Evolutionary conservation across 148 eudicot species (phyloP).

Genomic region (Euryodendron excelsum): DNA sequence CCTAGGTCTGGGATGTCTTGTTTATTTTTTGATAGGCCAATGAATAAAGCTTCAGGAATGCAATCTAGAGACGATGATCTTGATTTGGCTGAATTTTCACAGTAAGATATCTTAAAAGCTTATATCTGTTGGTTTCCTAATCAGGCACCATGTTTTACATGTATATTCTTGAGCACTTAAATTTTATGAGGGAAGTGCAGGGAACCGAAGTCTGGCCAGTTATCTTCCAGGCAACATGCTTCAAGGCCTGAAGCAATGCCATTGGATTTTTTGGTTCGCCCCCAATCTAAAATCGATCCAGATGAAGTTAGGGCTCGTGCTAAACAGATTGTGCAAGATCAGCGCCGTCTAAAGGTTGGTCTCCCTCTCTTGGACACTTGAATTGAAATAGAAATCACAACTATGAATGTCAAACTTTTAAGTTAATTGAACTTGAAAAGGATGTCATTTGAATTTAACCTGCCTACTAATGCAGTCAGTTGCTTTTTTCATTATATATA

Average conservation of each 20-base stretch:
- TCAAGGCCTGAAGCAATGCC: constrained; percentile 96
- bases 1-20: neutral
- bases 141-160: neutral
- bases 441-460: neutral
- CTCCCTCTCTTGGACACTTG: neutral
- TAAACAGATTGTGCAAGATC: constrained; percentile 69
- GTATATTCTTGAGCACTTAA: constrained; percentile 1
- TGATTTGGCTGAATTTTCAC: constrained; percentile 63
- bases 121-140: neutral
- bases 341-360: too few relatives aligned
- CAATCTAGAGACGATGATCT: constrained; percentile 75
- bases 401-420: neutral
- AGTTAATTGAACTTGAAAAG: neutral
- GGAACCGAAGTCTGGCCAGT: constrained; percentile 63
- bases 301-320: constrained; percentile 85
- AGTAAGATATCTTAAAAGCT: constrained; percentile 40
- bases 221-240: constrained; percentile 68
- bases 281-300: constrained; percentile 91
- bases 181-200: constrained; percentile 28
- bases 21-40: constrained; percentile 47
- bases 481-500: neutral
- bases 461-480: neutral
- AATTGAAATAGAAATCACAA: neutral
- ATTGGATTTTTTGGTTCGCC: constrained; percentile 91
- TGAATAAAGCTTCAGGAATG: constrained; percentile 58